Base-by-base conservation (phyloP, 805 yeast species). In the Lachancea sp. region DNA sequence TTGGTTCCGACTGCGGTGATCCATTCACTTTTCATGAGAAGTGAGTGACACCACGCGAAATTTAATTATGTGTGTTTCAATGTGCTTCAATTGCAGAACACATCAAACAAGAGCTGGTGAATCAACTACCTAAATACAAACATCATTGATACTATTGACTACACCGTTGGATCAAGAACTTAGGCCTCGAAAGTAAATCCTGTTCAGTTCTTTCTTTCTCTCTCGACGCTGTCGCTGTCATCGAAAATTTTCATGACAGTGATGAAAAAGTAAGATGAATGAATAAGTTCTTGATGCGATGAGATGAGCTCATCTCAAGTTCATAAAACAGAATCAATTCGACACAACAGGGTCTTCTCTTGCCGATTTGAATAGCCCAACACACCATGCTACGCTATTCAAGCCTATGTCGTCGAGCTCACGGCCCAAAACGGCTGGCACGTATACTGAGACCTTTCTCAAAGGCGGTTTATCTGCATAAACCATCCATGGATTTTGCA, bases 261-360 rank as follows among this genome's bases (percentile, higher is more conserved):
- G 17, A 11, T 41, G 15, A 17, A 18, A 41, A 36, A 27, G 25
- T 12, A 22, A 18, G 17, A 41, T 12, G 31, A 13, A 33, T 13
- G n/a, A n/a, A n/a, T n/a, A n/a, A n/a, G n/a, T 12, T 6, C 25
- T 22, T 11, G 22, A 40, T 40, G 31, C 11, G 43, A 27, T 35
- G 45, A 7, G 45, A 41, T 41, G 39, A 41, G 39, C 29, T 35
- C 12, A 36, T 15, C 31, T 35, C 27, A 27, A 26, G 6, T 22
- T 19, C 13, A 8, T 4, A 6, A 20, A n/a, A 29, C 13, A 29
- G 4, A 11, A 13, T 7, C 15, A 29, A 12, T 12, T 11, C 6
- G 15, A 29, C 13, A 29, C 31, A 29, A 17, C 25, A 15, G 17
- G 18, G 18, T 15, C 12, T 17, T 30, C 15, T 26, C 3, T n/a